Conservation (phyloP, 2,329 filamentous ascomycete species). For the Trichoderma semiorbis region DNA sequence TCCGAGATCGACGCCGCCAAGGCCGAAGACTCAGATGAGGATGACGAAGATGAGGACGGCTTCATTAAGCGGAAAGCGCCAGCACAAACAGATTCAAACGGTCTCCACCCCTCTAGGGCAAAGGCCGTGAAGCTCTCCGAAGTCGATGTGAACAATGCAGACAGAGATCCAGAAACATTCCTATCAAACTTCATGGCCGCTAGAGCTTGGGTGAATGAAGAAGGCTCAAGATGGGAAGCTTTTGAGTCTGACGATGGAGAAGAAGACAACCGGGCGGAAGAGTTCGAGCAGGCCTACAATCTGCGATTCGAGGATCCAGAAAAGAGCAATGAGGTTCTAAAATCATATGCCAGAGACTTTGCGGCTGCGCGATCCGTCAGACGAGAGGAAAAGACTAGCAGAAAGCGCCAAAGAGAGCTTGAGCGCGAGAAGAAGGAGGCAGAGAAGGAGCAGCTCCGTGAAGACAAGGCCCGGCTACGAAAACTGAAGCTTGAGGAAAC, state of each 20-base stretch:
- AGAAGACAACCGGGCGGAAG: conserved; percentile 72
- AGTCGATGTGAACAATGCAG: conserved; percentile 68
- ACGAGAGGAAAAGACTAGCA: conserved; percentile 72
- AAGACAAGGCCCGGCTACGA: conserved; percentile 78
- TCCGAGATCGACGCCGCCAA: conserved; percentile 71
- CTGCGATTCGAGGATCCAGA: conserved; percentile 90
- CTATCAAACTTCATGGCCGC: conserved; percentile 95
- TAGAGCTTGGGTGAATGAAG: conserved; percentile 78
- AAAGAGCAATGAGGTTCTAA: conserved; percentile 81
- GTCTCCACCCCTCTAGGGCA: conserved; percentile 56
- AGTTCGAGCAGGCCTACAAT: conserved; percentile 92
- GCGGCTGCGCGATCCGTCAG: conserved; percentile 79
- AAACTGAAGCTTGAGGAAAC: conserved; percentile 90
- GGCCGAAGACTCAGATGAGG: conserved; percentile 43
- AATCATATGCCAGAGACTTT: conserved; percentile 84
- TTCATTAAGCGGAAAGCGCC: conserved; percentile 68
- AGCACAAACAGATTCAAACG: conserved; percentile 36
- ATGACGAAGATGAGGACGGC: conserved; percentile 59
- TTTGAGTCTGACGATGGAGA: conserved; percentile 95
- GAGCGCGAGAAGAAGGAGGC: conserved; percentile 75
- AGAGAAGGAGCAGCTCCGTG: conserved; percentile 70
- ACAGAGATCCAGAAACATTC: conserved; percentile 86
- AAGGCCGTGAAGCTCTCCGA: conserved; percentile 49
- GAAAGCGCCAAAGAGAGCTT: conserved; percentile 74
- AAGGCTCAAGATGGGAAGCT: conserved; percentile 66